A percentile compares a stretch with the other conserved stretches of the same genome.
Conservation (phyloP, 164 flowering plant species). For the Sedum album region DNA sequence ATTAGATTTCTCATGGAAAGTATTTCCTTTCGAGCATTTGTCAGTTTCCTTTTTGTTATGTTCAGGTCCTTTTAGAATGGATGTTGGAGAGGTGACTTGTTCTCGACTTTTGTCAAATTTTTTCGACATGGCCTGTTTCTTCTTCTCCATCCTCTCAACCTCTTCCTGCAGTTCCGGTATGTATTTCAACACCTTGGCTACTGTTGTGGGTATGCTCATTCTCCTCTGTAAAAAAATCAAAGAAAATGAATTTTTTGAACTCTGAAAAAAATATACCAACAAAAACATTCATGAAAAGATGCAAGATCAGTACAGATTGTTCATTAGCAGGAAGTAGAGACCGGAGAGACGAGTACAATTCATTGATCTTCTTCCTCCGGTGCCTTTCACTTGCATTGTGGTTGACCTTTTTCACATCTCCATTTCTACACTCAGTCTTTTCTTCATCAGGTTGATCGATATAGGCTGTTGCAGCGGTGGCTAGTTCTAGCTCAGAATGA, state of each 20-base stretch:
- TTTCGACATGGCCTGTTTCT: neutral
- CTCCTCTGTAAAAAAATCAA: constrained; percentile 4
- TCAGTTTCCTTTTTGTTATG: neutral
- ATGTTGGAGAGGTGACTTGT: neutral
- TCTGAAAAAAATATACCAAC: neutral
- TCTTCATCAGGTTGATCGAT: constrained; percentile 1
- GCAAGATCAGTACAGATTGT: constrained; percentile 29
- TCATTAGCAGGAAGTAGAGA: constrained; percentile 50
- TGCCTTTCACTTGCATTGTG: constrained; percentile 77
- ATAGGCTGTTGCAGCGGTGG: neutral
- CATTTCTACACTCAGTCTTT: neutral
- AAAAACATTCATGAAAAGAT: neutral
- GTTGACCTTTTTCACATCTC: constrained; percentile 36
- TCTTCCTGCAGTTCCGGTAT: constrained; percentile 11
- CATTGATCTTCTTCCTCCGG: constrained; percentile 59
- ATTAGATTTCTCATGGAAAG: neutral
- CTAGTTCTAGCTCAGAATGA: neutral
- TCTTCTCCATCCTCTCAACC: constrained; percentile 6
- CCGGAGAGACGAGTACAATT: constrained; percentile 48
- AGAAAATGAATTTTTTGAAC: neutral
- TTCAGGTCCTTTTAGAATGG: neutral
- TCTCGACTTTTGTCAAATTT: neutral
- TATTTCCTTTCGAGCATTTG: neutral
- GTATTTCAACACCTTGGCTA: constrained; percentile 11
- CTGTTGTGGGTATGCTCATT: constrained; percentile 13